Evolutionary conservation across 306 rosid species (phyloP).

Genomic region (Pachyrhizus erosus): DNA sequence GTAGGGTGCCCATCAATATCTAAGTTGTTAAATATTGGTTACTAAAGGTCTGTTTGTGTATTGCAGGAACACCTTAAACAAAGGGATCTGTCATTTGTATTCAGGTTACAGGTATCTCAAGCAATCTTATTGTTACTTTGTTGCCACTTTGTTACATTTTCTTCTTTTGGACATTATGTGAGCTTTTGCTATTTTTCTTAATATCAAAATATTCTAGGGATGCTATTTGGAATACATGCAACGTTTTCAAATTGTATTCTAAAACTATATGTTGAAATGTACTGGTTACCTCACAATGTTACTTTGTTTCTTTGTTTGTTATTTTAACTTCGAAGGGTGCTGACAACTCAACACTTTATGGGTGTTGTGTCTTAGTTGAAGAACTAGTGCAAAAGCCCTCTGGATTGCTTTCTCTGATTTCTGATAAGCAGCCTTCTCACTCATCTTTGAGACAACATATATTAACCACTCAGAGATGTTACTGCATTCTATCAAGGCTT

Average conservation of each 20-base stretch:
- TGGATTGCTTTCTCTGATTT: constrained; percentile 81
- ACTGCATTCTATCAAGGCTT: constrained; percentile 91
- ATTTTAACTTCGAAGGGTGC: constrained; percentile 66
- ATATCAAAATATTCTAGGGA: constrained; percentile 16
- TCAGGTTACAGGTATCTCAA: constrained; percentile 88
- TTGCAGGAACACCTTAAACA: constrained; percentile 92
- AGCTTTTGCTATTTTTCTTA: constrained; percentile 6
- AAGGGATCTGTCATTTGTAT: constrained; percentile 91
- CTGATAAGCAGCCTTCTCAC: constrained; percentile 67
- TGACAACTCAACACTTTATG: constrained; percentile 90
- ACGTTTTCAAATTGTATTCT: background rate
- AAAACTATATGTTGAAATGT: background rate
- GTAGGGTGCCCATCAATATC: background rate
- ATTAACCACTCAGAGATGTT: constrained; percentile 90
- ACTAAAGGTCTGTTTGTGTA: constrained; percentile 34
- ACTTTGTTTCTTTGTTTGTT: constrained; percentile 2
- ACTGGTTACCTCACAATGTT: constrained; percentile 8
- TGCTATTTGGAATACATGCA: constrained; percentile 5
- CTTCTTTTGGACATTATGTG: background rate
- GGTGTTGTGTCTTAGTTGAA: constrained; percentile 96
- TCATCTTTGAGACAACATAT: constrained; percentile 76
- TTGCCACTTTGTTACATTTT: constrained; percentile 26
- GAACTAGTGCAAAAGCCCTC: constrained; percentile 92
- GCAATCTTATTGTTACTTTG: constrained; percentile 17
- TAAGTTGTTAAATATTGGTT: constrained; percentile 32